Evolutionary conservation across 345 rosid genomes (phyloP).

Genomic region (Populus simonii): DNA sequence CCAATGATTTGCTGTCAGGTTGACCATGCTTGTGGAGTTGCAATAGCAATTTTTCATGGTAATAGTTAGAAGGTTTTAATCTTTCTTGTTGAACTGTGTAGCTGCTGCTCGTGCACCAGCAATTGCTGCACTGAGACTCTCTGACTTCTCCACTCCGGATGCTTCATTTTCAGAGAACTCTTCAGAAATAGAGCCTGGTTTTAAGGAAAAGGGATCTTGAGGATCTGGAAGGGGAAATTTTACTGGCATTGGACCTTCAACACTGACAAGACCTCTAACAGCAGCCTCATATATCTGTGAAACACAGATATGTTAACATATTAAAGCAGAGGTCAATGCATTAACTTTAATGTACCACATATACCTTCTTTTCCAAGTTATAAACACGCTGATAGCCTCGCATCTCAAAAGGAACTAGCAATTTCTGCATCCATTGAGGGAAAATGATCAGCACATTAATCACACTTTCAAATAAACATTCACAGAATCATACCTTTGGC

Average conservation of each 20-base stretch:
- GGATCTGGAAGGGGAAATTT: conserved; percentile 74
- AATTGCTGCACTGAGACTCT: conserved; percentile 64
- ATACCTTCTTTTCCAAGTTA: conserved; percentile 93
- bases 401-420: conserved; percentile 93
- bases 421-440: conserved; percentile 39
- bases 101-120: conserved; percentile 88
- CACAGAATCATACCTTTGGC: conserved; percentile 58
- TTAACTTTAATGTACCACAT: not conserved
- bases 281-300: conserved; percentile 67
- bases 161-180: conserved; percentile 26
- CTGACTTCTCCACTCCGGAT: conserved; percentile 38
- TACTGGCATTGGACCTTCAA: conserved; percentile 49
- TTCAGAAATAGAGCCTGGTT: conserved; percentile 59
- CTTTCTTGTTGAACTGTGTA: conserved; percentile 65
- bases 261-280: conserved; percentile 66
- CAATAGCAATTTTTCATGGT: conserved; percentile 3
- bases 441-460: not conserved
- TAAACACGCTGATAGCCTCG: conserved; percentile 81
- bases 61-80: conserved; percentile 19
- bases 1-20: conserved; percentile 17
- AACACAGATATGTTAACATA: not conserved
- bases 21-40: conserved; percentile 18
- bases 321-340: not conserved
- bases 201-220: conserved; percentile 65
- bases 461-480: not conserved